Percentiles rank a stretch among this genome's conserved stretches.
Evolutionary conservation across 176 grass and related monocot species (phyloP).

Genomic region (Carex myosuroides): DNA sequence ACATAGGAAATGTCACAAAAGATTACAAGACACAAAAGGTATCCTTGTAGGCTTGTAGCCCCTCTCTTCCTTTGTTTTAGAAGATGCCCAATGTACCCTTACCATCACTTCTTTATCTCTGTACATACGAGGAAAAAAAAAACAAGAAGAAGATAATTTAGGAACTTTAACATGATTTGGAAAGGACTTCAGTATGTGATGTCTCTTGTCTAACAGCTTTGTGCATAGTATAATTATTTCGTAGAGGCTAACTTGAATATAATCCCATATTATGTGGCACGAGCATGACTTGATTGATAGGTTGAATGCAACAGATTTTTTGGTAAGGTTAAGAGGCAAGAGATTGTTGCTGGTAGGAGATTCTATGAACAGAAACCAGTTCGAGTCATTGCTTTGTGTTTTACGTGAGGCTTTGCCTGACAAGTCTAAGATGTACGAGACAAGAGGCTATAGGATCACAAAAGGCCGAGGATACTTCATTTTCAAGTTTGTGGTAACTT

Average conservation of each 20-base stretch:
- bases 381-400: conserved; percentile 80
- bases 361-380: conserved; percentile 97
- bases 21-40: background rate
- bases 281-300: conserved; percentile 43
- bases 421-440: conserved; percentile 81
- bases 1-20: background rate
- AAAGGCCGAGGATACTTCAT: conserved; percentile 92
- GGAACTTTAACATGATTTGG: background rate
- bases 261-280: background rate
- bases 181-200: background rate
- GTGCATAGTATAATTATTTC: background rate
- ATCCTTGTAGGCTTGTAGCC: background rate
- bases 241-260: background rate
- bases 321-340: conserved; percentile 54
- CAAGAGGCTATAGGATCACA: conserved; percentile 69
- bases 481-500: conserved; percentile 75
- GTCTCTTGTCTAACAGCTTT: background rate
- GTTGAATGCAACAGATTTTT: conserved; percentile 93
- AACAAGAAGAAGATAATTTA: background rate
- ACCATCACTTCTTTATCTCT: background rate
- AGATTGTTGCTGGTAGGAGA: conserved; percentile 88
- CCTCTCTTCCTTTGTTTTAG: background rate
- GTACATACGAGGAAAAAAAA: too few relatives aligned
- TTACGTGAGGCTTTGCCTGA: conserved; percentile 55
- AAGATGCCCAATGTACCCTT: background rate